These are phyloP conservation scores for Oxyria digyna DNA, from an alignment of 148 eudicot species.

Conservation along the genomic window DNA sequence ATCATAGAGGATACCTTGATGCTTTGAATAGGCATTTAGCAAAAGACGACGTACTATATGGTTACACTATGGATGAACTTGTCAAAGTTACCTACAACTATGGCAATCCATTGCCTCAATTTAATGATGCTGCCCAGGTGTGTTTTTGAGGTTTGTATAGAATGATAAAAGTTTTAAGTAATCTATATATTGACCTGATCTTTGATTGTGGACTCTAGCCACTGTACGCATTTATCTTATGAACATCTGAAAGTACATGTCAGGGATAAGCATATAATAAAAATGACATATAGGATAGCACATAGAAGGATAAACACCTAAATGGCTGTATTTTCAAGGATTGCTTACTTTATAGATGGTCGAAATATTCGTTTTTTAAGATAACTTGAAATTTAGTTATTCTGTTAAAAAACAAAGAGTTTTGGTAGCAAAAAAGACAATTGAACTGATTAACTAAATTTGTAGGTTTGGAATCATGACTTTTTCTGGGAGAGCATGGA, in stretches of 20 bases:
- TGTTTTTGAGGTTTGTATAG: slow-evolving; percentile 10
- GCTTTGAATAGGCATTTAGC: slow-evolving; percentile 59
- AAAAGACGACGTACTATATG: slow-evolving; percentile 62
- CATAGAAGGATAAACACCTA: neutral
- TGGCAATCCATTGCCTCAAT: slow-evolving; percentile 83
- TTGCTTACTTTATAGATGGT: neutral
- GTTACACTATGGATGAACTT: slow-evolving; percentile 82
- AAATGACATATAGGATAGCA: neutral
- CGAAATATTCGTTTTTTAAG: neutral
- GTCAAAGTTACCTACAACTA: slow-evolving; percentile 73
- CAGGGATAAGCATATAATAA: neutral
- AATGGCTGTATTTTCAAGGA: neutral
- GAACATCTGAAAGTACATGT: neutral
- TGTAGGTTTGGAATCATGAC: slow-evolving; percentile 92
- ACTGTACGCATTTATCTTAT: neutral
- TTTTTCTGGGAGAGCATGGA: slow-evolving; percentile 99
- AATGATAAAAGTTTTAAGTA: neutral
- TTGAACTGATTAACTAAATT: slow-evolving; percentile 5
- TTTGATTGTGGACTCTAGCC: neutral
- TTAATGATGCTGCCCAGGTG: slow-evolving; percentile 95
- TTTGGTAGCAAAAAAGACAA: neutral
- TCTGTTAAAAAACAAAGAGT: neutral
- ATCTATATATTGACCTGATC: neutral
- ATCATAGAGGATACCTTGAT: slow-evolving; percentile 72
- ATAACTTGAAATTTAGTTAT: neutral